Conservation (phyloP, 768 basidiomycete species). For the Tricholoma terreum region DNA sequence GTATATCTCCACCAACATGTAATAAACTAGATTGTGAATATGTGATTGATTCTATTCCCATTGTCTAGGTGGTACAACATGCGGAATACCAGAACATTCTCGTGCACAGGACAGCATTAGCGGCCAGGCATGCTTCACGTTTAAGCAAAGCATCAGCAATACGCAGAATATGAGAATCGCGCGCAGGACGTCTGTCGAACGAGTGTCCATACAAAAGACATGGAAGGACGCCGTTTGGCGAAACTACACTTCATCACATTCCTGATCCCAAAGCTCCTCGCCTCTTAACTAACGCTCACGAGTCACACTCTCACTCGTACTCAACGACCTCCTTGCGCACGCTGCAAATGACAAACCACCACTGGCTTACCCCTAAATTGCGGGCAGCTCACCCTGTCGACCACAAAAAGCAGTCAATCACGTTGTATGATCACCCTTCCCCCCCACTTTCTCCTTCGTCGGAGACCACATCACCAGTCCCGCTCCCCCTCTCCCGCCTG, state of each 20-base stretch:
- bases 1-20: too few species aligned
- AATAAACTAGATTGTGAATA: too few species aligned
- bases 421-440: constrained; percentile 82
- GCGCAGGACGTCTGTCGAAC: too few species aligned
- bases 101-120: too few species aligned
- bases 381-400: constrained; percentile 83
- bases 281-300: constrained; percentile 93
- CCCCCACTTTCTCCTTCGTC: constrained; percentile 47
- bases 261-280: constrained; percentile 80
- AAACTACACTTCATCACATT: constrained; percentile 87
- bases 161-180: too few species aligned
- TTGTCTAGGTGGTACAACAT: too few species aligned
- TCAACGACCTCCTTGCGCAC: constrained; percentile 66
- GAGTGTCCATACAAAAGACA: background rate
- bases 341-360: constrained; percentile 95
- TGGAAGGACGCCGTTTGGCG: too few species aligned
- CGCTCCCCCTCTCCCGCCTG: constrained; percentile 32
- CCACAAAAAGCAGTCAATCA: constrained; percentile 94
- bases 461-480: constrained; percentile 50
- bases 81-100: too few species aligned
- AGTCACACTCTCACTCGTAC: constrained; percentile 97
- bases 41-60: too few species aligned
- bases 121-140: too few species aligned
- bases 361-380: constrained; percentile 84
- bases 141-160: too few species aligned